phyloP scores from a whole-genome alignment of 192 early-diverging fungal species.

The Coemansia biformis region DNA sequence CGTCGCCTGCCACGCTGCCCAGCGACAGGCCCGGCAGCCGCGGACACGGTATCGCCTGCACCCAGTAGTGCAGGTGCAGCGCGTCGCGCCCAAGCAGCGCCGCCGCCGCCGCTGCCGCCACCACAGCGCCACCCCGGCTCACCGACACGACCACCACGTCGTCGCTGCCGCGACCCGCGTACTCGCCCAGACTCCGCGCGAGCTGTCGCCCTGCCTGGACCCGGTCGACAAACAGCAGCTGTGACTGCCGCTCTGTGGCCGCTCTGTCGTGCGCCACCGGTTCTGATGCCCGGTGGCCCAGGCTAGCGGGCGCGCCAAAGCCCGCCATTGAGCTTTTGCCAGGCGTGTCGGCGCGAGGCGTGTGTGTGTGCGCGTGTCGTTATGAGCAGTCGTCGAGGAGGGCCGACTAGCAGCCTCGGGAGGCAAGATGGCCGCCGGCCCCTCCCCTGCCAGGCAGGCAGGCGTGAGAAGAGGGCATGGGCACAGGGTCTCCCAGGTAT shows the following conservation, averaged over 20 bases:
- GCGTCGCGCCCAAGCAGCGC: constrained; percentile 12
- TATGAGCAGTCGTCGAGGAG: too few relatives aligned
- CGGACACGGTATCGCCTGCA: constrained; percentile 31
- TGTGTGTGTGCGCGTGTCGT: too few relatives aligned
- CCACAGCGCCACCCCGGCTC: constrained; percentile 46
- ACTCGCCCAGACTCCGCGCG: constrained; percentile 30
- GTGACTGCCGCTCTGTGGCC: not conserved
- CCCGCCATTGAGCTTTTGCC: too few relatives aligned
- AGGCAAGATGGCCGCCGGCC: too few relatives aligned
- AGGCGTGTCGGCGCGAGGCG: too few relatives aligned
- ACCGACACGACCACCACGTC: constrained; percentile 40
- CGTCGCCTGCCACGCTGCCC: constrained; percentile 49
- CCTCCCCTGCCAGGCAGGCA: too few relatives aligned
- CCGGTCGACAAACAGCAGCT: constrained; percentile 33
- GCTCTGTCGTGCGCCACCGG: too few relatives aligned
- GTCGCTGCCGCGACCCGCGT: constrained; percentile 3
- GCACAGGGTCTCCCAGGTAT: too few relatives aligned
- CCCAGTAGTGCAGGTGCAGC: constrained; percentile 40
- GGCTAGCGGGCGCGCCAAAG: constrained; percentile 4
- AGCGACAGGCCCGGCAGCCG: constrained; percentile 38
- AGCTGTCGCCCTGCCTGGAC: constrained; percentile 42
- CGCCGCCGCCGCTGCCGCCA: constrained; percentile 31
- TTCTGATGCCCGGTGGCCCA: not conserved
- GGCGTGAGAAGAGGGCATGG: too few relatives aligned
- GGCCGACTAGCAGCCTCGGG: too few relatives aligned